Percentiles rank a stretch among this genome's conserved stretches.
Evolutionary conservation across 768 basidiomycete genomes (phyloP).

Genomic region (Boletus bicolor): DNA sequence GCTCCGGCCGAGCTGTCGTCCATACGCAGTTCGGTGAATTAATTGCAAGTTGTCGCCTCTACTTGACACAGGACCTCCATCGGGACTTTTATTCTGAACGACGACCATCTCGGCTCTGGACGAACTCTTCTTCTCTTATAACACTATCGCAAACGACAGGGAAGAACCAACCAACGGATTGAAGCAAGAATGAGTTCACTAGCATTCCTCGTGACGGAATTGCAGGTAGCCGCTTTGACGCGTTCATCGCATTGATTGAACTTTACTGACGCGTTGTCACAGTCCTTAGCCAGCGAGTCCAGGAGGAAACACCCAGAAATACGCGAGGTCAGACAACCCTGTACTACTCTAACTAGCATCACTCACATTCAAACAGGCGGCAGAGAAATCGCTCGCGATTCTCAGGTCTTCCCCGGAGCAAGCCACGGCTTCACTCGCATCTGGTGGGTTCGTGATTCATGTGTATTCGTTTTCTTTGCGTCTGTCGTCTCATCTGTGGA

Average conservation of each 20-base stretch:
- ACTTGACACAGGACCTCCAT: neutral
- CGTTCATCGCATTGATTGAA: neutral
- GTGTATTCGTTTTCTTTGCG: neutral
- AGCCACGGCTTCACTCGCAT: constrained; percentile 66
- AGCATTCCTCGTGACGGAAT: constrained; percentile 68
- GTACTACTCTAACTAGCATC: neutral
- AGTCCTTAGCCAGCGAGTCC: constrained; percentile 89
- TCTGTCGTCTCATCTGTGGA: constrained; percentile 12
- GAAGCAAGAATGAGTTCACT: constrained; percentile 54
- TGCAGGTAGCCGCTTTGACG: constrained; percentile 47
- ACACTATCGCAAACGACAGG: neutral
- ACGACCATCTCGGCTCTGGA: neutral
- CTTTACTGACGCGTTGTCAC: constrained; percentile 3
- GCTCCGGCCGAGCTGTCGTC: neutral
- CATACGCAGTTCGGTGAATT: neutral
- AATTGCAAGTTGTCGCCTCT: neutral
- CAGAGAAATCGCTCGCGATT: constrained; percentile 82
- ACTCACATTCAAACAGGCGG: constrained; percentile 51
- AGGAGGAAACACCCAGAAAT: constrained; percentile 89
- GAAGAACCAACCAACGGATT: neutral
- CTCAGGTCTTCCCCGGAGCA: constrained; percentile 81
- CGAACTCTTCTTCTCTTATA: neutral
- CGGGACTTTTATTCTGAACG: neutral
- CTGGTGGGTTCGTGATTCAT: constrained; percentile 48
- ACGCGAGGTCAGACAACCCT: constrained; percentile 65